Percentiles rank a stretch among this genome's conserved stretches.
Evolutionary conservation across 2,329 filamentous ascomycete species (phyloP).

Genomic region (Myrmaecium sp.): DNA sequence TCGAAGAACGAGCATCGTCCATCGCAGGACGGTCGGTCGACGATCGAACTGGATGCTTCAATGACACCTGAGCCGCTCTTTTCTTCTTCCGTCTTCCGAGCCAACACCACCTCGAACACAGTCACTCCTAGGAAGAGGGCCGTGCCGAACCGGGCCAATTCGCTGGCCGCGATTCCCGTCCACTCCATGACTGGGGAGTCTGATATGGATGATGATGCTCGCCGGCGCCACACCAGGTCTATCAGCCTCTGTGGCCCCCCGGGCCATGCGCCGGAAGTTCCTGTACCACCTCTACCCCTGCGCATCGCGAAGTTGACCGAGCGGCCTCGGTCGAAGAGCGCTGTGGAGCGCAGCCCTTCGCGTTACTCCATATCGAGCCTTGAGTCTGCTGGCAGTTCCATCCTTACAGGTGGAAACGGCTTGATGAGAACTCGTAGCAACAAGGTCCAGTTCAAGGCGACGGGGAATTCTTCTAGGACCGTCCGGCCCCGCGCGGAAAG

Average conservation of each 20-base stretch:
- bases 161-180: constrained; percentile 10
- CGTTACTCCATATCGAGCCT: constrained; percentile 22
- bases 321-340: constrained; percentile 9
- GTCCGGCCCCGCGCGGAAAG: too few species aligned
- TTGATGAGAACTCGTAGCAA: constrained; percentile 13
- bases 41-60: too few species aligned
- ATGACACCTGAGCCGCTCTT: too few species aligned
- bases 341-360: constrained; percentile 16
- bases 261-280: constrained; percentile 23
- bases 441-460: constrained; percentile 15
- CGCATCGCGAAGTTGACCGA: constrained; percentile 13
- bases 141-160: constrained; percentile 12
- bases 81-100: too few species aligned
- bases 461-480: too few species aligned
- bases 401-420: constrained; percentile 20
- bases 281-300: constrained; percentile 26
- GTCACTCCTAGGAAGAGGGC: constrained; percentile 6
- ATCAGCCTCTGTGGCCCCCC: too few species aligned
- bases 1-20: too few species aligned
- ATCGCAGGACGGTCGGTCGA: too few species aligned
- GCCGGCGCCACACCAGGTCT: too few species aligned
- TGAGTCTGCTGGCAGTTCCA: constrained; percentile 24
- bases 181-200: constrained; percentile 2
- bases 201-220: too few species aligned
- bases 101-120: constrained; percentile 4